Evolutionary conservation across 129 eudicot genomes (phyloP).

Genomic region (Pittosporum tobira): DNA sequence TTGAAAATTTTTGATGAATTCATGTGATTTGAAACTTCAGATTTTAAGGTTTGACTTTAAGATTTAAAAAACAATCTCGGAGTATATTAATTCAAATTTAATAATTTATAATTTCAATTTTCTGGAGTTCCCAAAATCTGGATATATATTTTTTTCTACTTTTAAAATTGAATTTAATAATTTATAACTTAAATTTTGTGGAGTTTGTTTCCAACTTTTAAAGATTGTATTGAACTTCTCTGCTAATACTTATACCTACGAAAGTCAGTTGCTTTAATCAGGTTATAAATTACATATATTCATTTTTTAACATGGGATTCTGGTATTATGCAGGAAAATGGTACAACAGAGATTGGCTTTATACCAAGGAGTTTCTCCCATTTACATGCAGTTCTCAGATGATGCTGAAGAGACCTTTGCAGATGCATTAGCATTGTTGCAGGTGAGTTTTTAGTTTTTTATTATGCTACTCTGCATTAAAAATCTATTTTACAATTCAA

Average conservation of each 20-base stretch:
- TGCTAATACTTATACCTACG: not conserved
- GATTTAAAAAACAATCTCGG: no score
- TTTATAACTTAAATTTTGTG: no score
- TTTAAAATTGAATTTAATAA: no score
- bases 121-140: not conserved
- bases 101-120: no score
- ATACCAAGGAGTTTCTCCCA: slow-evolving; percentile 95
- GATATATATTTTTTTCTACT: no score
- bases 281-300: not conserved
- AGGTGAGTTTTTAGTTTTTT: slow-evolving; percentile 32
- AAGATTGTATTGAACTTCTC: not conserved
- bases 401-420: slow-evolving; percentile 82
- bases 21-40: no score
- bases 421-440: slow-evolving; percentile 55
- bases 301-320: not conserved
- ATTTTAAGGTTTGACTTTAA: no score
- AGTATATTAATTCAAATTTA: no score
- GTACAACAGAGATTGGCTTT: slow-evolving; percentile 88
- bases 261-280: not conserved
- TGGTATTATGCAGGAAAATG: slow-evolving; percentile 61
- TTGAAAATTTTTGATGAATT: no score
- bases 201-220: no score
- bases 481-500: not conserved
- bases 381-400: slow-evolving; percentile 75
- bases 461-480: slow-evolving; percentile 4